These are phyloP conservation scores for Chlorella sp. DNA, from an alignment of 139 green algal genomes.

Conservation along the genomic window DNA sequence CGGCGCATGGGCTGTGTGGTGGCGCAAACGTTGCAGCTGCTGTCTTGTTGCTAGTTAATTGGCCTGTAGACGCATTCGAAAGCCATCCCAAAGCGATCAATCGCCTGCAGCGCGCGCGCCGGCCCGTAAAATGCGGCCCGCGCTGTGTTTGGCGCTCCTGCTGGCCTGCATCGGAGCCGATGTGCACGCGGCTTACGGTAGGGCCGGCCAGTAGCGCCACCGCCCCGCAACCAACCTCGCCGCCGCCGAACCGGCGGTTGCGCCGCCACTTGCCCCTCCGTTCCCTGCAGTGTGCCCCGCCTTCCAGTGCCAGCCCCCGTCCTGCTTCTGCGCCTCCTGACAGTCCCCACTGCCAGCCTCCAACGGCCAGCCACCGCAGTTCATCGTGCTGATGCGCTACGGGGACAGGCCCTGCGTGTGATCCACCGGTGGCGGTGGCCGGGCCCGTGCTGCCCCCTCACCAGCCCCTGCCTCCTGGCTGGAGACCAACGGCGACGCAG, in stretches of 20 bases:
- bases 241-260: background rate
- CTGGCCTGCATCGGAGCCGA: background rate
- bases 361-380: background rate
- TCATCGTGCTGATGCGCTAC: background rate
- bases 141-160: background rate
- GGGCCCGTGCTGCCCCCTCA: background rate
- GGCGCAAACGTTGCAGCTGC: no score
- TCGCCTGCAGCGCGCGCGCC: no score
- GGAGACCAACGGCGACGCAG: slow-evolving; percentile 29
- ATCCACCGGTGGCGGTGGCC: no score
- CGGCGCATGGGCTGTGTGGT: no score
- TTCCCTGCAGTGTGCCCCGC: background rate
- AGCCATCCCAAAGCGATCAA: no score
- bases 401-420: background rate
- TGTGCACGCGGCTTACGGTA: background rate
- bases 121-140: background rate
- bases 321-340: background rate
- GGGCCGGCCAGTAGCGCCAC: background rate
- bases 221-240: background rate
- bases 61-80: no score
- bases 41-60: no score
- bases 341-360: background rate
- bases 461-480: background rate
- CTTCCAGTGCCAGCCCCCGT: background rate
- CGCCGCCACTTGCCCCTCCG: background rate